Evolutionary conservation across 1,139 yeast species (phyloP).

Genomic region (Hansenula sp.): DNA sequence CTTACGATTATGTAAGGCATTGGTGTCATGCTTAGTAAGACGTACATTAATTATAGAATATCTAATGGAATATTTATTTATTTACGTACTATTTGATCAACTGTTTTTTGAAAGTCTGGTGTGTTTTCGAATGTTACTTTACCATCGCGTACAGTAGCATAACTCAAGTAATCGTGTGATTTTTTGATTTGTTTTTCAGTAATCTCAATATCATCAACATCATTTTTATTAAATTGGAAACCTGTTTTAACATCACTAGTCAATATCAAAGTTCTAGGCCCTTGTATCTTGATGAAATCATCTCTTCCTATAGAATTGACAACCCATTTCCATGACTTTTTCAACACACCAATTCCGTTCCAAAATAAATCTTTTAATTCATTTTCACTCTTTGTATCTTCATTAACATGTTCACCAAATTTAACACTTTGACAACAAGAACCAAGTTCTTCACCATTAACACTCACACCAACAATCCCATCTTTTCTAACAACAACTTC

Average conservation of each 20-base stretch:
- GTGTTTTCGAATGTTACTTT: slow-evolving; percentile 40
- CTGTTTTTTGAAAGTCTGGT: slow-evolving; percentile 37
- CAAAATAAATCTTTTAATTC: neutral
- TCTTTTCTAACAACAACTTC: slow-evolving; percentile 43
- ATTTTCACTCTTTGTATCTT: neutral
- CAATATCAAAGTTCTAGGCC: slow-evolving; percentile 51
- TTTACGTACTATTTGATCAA: slow-evolving; percentile 26
- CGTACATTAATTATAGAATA: too few species aligned
- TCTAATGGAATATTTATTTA: neutral
- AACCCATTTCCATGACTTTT: neutral
- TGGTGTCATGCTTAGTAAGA: too few species aligned
- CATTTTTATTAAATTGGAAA: neutral
- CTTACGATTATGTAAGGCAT: too few species aligned
- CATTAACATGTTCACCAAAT: slow-evolving; percentile 1
- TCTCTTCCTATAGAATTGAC: slow-evolving; percentile 12
- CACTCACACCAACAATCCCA: slow-evolving; percentile 47
- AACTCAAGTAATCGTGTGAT: slow-evolving; percentile 42
- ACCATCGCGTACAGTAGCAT: slow-evolving; percentile 38
- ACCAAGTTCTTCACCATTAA: slow-evolving; percentile 36
- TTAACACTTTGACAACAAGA: slow-evolving; percentile 6
- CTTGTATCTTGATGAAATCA: slow-evolving; percentile 43
- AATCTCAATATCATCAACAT: neutral
- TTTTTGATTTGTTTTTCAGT: neutral
- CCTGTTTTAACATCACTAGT: slow-evolving; percentile 27
- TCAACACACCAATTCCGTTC: too few species aligned